Conservation (phyloP, 306 rosid species). For the Quercus bicolor region DNA sequence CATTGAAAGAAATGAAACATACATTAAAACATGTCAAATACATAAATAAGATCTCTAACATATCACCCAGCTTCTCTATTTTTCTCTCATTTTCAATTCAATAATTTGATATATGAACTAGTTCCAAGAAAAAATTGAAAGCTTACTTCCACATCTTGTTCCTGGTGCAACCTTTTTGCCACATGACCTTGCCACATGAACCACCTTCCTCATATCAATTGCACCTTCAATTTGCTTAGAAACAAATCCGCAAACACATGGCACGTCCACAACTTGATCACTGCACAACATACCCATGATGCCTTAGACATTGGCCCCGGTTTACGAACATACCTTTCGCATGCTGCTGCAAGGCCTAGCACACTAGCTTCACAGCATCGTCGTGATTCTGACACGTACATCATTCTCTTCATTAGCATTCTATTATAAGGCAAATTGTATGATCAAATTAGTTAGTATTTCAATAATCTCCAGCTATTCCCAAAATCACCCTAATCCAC, state of each 20-base stretch:
- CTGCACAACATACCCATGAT: constrained; percentile 36
- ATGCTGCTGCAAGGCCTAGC: neutral
- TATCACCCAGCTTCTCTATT: neutral
- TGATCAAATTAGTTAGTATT: no score
- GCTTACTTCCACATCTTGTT: constrained; percentile 43
- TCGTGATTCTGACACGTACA: no score
- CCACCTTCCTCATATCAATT: constrained; percentile 25
- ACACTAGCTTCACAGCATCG: constrained; percentile 20
- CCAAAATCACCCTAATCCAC: no score
- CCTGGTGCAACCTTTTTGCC: constrained; percentile 34
- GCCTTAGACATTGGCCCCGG: constrained; percentile 29
- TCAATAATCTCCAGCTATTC: no score
- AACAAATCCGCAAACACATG: constrained; percentile 33
- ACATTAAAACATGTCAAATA: neutral
- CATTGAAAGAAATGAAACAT: neutral
- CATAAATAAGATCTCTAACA: neutral
- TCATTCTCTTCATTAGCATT: neutral
- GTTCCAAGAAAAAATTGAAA: neutral
- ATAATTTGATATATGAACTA: neutral
- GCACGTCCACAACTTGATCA: neutral
- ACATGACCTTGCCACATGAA: constrained; percentile 32
- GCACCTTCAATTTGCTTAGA: constrained; percentile 14
- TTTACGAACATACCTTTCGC: constrained; percentile 28
- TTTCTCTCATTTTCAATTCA: neutral
- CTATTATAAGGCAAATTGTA: no score